Evolutionary conservation across 2,329 filamentous ascomycete genomes (phyloP), one percentile per base, ranked within the genome.

Genomic region (Coniochaeta pulveracea): DNA sequence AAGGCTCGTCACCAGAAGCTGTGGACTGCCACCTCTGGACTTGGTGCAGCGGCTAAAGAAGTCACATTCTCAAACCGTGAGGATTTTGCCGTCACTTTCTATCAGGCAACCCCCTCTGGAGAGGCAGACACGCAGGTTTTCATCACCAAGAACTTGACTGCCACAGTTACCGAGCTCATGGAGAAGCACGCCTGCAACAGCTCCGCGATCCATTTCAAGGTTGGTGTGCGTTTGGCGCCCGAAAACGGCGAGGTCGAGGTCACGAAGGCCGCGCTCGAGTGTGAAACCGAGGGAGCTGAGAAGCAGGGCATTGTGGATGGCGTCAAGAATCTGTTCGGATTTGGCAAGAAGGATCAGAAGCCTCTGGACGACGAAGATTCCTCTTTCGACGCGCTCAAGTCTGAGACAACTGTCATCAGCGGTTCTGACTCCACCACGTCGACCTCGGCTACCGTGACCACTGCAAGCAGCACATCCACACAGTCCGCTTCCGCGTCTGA

Each of bases 291-390:
- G 34, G 69, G 68, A 4, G 55, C 60, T 7, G 76, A 78, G 56
- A 85, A 86, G 54, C 84, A 83, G 42, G 78, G 80, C 33, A 72
- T 96, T 31, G 83, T 95, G 30, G 89, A 94, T 49, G 88, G 85
- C 26, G 85, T 96, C 43, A 98, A 98, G 68, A 93, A 88, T 43
- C 73, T 95, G 41, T 93, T 98, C 51, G 91, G 91, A 5, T 88
- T 96, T 51, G 91, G 89, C 17, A 85, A 85, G 60, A 93, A 93
- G 60, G 81, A 82, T 19, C 83, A 89, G 36, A 82, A 94, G 57
- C 66, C 69, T 5, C 52, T 94, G 21, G 69, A 73, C 38, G 81
- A 79, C 31, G 69, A 70, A 10, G 66, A 63, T 15, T 73, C 69
- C 26, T 55, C 60, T 17, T 64, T 69, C 34, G 64, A 54, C 12